These are phyloP conservation scores for Yarrowia hollandica DNA, from an alignment of 805 yeast genomes.

Conservation along the genomic window DNA sequence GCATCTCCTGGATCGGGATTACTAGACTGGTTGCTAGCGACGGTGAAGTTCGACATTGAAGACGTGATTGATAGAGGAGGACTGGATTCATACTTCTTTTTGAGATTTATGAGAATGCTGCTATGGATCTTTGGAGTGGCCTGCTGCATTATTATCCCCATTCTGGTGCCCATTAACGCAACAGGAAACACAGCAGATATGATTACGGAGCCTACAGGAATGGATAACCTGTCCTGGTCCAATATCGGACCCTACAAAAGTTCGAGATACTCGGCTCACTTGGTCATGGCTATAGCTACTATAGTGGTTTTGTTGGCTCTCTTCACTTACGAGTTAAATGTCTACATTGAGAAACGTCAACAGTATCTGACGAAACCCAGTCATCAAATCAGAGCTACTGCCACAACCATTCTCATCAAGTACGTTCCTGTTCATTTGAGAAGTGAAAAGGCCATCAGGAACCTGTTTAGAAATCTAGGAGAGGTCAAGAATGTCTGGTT, in stretches of 20 bases:
- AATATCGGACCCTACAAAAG: slow-evolving; percentile 59
- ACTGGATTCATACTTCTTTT: slow-evolving; percentile 71
- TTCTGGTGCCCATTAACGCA: slow-evolving; percentile 64
- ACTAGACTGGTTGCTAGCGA: slow-evolving; percentile 58
- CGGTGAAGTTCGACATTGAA: slow-evolving; percentile 45
- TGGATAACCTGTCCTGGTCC: slow-evolving; percentile 71
- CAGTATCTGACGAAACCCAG: slow-evolving; percentile 40
- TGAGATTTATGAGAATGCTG: slow-evolving; percentile 59
- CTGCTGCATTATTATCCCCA: slow-evolving; percentile 56
- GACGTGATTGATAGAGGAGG: slow-evolving; percentile 54
- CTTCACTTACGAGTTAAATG: slow-evolving; percentile 50
- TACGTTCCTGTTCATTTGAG: slow-evolving; percentile 56
- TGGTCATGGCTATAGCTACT: slow-evolving; percentile 45
- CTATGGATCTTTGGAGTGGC: slow-evolving; percentile 53
- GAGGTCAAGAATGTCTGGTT: slow-evolving; percentile 62
- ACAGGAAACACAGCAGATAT: slow-evolving; percentile 42
- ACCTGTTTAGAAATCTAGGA: slow-evolving; percentile 39
- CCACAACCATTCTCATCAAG: slow-evolving; percentile 64
- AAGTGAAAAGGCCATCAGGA: slow-evolving; percentile 53
- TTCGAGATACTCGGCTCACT: slow-evolving; percentile 58
- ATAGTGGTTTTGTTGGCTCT: slow-evolving; percentile 55
- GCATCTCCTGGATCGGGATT: slow-evolving; percentile 42
- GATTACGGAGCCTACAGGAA: slow-evolving; percentile 44
- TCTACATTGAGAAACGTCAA: slow-evolving; percentile 53
- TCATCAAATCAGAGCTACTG: slow-evolving; percentile 36